These are phyloP conservation scores for Gossypium trilobum DNA, from an alignment of 441 rosid genomes.

Conservation along the genomic window DNA sequence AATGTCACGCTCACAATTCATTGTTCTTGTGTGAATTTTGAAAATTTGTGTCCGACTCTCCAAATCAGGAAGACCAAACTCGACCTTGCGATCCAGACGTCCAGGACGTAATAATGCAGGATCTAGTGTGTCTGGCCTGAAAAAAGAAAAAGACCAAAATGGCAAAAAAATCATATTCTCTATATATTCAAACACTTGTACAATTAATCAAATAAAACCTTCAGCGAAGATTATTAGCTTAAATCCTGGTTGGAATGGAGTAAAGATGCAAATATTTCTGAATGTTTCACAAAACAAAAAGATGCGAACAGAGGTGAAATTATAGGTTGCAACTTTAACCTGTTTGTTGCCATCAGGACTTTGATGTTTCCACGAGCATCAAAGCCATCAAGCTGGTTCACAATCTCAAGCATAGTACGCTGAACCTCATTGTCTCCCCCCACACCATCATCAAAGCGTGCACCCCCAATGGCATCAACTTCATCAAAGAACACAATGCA, in stretches of 20 bases:
- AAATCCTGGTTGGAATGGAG: neutral
- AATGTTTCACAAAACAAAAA: neutral
- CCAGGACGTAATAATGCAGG: conserved; percentile 93
- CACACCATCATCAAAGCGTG: conserved; percentile 94
- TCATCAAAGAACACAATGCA: conserved; percentile 96
- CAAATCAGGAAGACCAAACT: conserved; percentile 88
- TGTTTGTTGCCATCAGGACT: conserved; percentile 96
- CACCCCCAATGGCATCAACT: conserved; percentile 98
- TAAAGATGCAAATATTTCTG: neutral
- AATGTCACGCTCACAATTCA: conserved; percentile 86
- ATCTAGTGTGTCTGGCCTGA: conserved; percentile 86
- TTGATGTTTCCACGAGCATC: conserved; percentile 97
- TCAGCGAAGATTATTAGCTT: neutral
- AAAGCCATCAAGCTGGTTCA: conserved; percentile 93
- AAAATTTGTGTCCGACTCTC: conserved; percentile 90
- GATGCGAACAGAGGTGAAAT: neutral
- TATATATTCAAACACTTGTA: neutral
- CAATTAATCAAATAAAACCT: neutral
- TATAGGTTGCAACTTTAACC: conserved; percentile 31
- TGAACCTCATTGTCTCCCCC: conserved; percentile 98
- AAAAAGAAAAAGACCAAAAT: neutral
- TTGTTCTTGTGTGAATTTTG: conserved; percentile 88
- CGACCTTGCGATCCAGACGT: conserved; percentile 85
- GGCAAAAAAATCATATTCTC: neutral
- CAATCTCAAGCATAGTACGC: conserved; percentile 96